These are phyloP conservation scores for Cercis canadensis DNA, from an alignment of 306 rosid genomes.

Conservation along the genomic window DNA sequence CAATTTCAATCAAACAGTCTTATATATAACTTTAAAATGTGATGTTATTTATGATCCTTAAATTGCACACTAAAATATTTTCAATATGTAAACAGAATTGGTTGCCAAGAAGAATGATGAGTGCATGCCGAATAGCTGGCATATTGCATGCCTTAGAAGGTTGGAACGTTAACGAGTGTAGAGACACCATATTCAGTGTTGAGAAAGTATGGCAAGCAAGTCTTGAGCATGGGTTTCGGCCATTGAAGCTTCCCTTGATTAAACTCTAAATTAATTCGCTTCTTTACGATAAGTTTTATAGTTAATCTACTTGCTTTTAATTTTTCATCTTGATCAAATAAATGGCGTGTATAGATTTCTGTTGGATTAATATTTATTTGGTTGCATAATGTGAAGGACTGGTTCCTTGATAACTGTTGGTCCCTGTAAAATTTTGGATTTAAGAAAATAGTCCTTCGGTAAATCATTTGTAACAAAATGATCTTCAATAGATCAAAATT, in stretches of 20 bases:
- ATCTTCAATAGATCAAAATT: too few relatives aligned
- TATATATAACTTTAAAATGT: too few relatives aligned
- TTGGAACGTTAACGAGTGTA: slow-evolving; percentile 73
- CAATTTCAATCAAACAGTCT: too few relatives aligned
- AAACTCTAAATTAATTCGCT: slow-evolving; percentile 4
- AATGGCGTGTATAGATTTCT: too few relatives aligned
- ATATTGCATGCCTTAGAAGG: slow-evolving; percentile 71
- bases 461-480: too few relatives aligned
- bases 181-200: slow-evolving; percentile 45
- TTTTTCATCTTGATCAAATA: neutral
- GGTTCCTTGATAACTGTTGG: too few relatives aligned
- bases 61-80: neutral
- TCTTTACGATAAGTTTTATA: neutral
- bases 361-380: too few relatives aligned
- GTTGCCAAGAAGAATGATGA: slow-evolving; percentile 86
- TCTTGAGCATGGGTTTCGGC: slow-evolving; percentile 74
- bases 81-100: slow-evolving; percentile 51
- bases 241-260: slow-evolving; percentile 40
- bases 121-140: slow-evolving; percentile 79
- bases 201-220: slow-evolving; percentile 69
- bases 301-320: neutral
- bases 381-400: too few relatives aligned
- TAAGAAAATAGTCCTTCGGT: too few relatives aligned
- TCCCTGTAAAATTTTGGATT: too few relatives aligned
- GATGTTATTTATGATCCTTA: neutral